Percentiles rank a stretch among this genome's conserved stretches.
Evolutionary conservation across 495 filamentous ascomycete genomes (phyloP).

Genomic region (Jackrogersella minutella): DNA sequence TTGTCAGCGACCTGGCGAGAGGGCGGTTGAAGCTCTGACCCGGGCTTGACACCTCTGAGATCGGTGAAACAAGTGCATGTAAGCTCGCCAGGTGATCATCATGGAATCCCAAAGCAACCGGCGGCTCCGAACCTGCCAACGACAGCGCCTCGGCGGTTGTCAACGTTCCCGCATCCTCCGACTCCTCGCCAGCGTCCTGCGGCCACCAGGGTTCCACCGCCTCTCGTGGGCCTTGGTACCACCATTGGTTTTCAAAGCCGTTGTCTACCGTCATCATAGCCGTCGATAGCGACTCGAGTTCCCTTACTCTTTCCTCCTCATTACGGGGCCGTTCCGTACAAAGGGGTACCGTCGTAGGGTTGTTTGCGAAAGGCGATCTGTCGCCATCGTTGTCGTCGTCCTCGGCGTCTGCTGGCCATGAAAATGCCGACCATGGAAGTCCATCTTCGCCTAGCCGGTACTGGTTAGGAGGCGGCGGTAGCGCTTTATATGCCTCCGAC

Average conservation of each 20-base stretch:
- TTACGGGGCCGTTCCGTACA: constrained; percentile 21
- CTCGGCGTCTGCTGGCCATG: constrained; percentile 41
- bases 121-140: constrained; percentile 30
- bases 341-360: constrained; percentile 32
- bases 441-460: constrained; percentile 56
- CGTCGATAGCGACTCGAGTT: constrained; percentile 58
- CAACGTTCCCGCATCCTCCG: constrained; percentile 14
- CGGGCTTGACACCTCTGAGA: constrained; percentile 28
- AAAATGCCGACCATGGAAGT: constrained; percentile 54
- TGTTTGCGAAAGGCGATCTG: constrained; percentile 18
- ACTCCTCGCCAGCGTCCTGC: constrained; percentile 14
- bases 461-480: constrained; percentile 51
- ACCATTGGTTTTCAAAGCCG: constrained; percentile 62
- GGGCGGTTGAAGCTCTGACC: constrained; percentile 19
- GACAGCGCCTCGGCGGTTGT: constrained; percentile 33
- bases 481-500: constrained; percentile 46
- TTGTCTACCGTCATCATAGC: constrained; percentile 67
- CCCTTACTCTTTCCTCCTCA: constrained; percentile 44
- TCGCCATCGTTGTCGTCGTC: constrained; percentile 12
- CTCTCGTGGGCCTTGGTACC: constrained; percentile 53
- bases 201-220: constrained; percentile 29
- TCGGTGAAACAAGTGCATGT: constrained; percentile 30
- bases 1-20: constrained; percentile 31
- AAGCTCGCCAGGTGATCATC: constrained; percentile 12
- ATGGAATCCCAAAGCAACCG: constrained; percentile 14